Evolutionary conservation across 306 rosid genomes (phyloP).

Genomic region (Elaeagnus macrophylla): DNA sequence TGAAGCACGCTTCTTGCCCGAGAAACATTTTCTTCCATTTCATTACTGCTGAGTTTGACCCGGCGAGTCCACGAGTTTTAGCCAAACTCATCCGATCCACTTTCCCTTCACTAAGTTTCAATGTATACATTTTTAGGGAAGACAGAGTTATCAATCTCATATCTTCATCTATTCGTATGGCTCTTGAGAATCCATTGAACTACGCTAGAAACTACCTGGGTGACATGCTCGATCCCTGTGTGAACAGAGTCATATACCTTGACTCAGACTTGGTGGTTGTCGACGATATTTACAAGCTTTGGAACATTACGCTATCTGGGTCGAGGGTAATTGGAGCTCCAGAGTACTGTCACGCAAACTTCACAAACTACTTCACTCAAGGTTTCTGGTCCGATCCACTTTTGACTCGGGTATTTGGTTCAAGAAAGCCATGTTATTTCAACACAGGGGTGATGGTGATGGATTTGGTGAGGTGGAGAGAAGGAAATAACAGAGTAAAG

Average conservation of each 20-base stretch:
- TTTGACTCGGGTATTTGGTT: no score
- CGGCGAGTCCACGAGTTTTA: slow-evolving; percentile 47
- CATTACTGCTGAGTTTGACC: slow-evolving; percentile 79
- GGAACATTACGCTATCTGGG: slow-evolving; percentile 36
- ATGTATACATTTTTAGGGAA: slow-evolving; percentile 67
- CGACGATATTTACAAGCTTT: slow-evolving; percentile 66
- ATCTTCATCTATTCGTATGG: slow-evolving; percentile 60
- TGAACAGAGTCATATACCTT: slow-evolving; percentile 60
- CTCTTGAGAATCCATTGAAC: slow-evolving; percentile 71
- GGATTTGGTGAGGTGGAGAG: no score
- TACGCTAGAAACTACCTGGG: slow-evolving; percentile 80
- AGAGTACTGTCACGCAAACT: no score
- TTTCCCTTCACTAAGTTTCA: slow-evolving; percentile 67
- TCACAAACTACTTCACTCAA: no score
- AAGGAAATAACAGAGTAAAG: slow-evolving; percentile 34
- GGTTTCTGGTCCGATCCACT: no score
- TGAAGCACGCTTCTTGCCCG: slow-evolving; percentile 74
- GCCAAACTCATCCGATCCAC: slow-evolving; percentile 55
- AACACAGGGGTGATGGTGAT: no score
- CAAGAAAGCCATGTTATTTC: no score
- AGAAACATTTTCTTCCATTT: slow-evolving; percentile 74
- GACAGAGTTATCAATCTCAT: slow-evolving; percentile 64
- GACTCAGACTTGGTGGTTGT: slow-evolving; percentile 67
- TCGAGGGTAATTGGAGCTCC: slow-evolving; percentile 18
- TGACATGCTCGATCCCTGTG: slow-evolving; percentile 58